phyloP scores from a whole-genome alignment of 2,329 filamentous ascomycete genomes.

The Pseudopyrenochaeta lycopersici region DNA sequence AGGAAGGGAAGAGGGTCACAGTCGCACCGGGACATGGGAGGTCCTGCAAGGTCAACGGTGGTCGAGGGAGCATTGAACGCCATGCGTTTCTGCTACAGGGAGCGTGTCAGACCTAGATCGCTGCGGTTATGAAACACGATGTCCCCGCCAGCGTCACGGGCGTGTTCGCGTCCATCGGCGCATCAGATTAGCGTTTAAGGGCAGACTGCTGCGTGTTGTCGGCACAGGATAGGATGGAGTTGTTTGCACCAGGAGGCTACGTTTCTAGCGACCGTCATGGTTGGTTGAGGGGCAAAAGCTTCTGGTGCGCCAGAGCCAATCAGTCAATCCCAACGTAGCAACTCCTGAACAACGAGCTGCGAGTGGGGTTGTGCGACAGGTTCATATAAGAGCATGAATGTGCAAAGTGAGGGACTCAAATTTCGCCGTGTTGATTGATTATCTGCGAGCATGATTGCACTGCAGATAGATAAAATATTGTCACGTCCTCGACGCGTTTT shows the following conservation, averaged over 20 bases:
- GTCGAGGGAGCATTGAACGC: conserved; percentile 46
- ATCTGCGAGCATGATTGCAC: conserved; percentile 19
- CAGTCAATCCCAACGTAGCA: conserved; percentile 13
- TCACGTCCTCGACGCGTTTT: conserved; percentile 31
- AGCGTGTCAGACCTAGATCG: conserved; percentile 38
- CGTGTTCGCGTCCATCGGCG: conserved; percentile 24
- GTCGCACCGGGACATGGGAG: conserved; percentile 43
- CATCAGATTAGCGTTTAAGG: conserved; percentile 15
- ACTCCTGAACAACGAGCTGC: conserved; percentile 22
- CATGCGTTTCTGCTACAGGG: conserved; percentile 41
- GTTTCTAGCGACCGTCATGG: conserved; percentile 13
- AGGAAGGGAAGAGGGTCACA: conserved; percentile 28
- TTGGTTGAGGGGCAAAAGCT: conserved; percentile 25
- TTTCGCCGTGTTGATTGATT: conserved; percentile 24
- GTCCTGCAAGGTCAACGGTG: conserved; percentile 34
- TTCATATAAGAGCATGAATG: conserved; percentile 30
- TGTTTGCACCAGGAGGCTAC: conserved; percentile 2
- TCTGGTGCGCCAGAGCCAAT: conserved; percentile 34
- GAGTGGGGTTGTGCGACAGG: conserved; percentile 21
- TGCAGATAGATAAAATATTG: conserved; percentile 20
- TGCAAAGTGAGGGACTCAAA: conserved; percentile 27
- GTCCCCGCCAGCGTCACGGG: conserved; percentile 27
- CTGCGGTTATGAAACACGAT: conserved; percentile 33
- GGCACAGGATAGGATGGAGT: conserved; percentile 7
- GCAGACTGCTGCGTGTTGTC: conserved; percentile 11